Evolutionary conservation across 805 yeast species (phyloP).

Genomic region (Sugiyamaella marilandica): DNA sequence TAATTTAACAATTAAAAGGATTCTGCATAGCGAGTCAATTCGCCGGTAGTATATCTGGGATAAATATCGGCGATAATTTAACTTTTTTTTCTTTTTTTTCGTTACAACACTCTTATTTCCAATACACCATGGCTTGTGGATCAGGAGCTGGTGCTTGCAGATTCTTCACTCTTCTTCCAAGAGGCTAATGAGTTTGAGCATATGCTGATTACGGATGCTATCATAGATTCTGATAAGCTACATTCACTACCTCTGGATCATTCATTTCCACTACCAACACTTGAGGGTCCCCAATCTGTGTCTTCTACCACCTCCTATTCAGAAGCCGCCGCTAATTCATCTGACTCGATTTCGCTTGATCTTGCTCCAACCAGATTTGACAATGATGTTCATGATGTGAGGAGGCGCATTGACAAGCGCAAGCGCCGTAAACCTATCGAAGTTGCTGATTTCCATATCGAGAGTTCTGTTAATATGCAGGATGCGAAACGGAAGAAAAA

Average conservation of each 20-base stretch:
- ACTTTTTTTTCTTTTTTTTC: background rate
- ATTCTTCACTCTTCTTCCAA: background rate
- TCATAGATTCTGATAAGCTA: background rate
- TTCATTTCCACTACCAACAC: background rate
- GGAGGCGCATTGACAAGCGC: slow-evolving; percentile 13
- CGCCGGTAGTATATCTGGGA: too few species aligned
- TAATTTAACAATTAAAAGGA: too few species aligned
- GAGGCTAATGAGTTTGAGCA: background rate
- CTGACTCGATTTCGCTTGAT: background rate
- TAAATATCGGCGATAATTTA: background rate
- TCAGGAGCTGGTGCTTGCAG: background rate
- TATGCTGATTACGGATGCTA: background rate
- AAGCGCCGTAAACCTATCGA: background rate
- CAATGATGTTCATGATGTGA: background rate
- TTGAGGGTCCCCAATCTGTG: too few species aligned
- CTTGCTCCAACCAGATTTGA: background rate
- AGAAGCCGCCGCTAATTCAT: background rate
- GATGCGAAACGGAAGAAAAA: slow-evolving; percentile 8
- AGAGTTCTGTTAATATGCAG: background rate
- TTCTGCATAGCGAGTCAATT: too few species aligned
- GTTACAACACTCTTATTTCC: background rate
- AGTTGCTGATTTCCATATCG: background rate
- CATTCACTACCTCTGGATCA: background rate
- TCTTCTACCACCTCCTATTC: background rate
- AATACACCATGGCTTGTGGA: background rate